These are phyloP conservation scores for Sclerotinia trifoliorum DNA, from an alignment of 2,329 filamentous ascomycete species.

Conservation along the genomic window DNA sequence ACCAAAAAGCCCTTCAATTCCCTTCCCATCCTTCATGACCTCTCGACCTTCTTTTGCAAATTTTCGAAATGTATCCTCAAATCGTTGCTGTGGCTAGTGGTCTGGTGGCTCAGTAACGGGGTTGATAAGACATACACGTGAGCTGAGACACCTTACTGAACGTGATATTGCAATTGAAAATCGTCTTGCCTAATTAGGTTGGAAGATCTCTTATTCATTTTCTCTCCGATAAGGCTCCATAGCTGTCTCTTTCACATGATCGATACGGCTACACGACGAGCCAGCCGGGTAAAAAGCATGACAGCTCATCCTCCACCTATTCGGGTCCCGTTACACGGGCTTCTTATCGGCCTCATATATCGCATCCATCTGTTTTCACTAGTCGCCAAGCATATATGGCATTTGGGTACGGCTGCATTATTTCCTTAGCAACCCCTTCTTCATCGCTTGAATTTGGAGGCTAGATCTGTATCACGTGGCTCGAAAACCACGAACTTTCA, in stretches of 20 bases:
- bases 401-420: background rate
- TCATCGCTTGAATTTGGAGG: background rate
- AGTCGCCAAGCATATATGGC: background rate
- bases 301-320: background rate
- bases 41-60: background rate
- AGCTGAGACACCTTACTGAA: background rate
- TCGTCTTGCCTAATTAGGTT: background rate
- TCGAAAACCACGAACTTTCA: no score
- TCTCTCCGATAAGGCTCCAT: no score
- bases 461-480: background rate
- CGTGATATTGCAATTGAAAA: background rate
- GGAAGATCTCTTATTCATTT: background rate
- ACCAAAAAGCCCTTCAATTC: background rate
- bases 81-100: background rate
- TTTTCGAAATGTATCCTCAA: background rate
- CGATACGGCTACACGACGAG: background rate
- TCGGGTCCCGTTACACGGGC: slow-evolving; percentile 5
- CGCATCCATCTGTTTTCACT: background rate
- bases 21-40: background rate
- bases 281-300: background rate
- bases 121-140: background rate
- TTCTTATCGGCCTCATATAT: background rate
- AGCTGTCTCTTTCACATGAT: background rate
- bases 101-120: background rate
- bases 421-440: background rate